A percentile compares a stretch with the other conserved stretches of the same genome.
These are phyloP conservation scores for Coemansia sp. DNA, from an alignment of 192 early-diverging fungal genomes.

Conservation along the genomic window DNA sequence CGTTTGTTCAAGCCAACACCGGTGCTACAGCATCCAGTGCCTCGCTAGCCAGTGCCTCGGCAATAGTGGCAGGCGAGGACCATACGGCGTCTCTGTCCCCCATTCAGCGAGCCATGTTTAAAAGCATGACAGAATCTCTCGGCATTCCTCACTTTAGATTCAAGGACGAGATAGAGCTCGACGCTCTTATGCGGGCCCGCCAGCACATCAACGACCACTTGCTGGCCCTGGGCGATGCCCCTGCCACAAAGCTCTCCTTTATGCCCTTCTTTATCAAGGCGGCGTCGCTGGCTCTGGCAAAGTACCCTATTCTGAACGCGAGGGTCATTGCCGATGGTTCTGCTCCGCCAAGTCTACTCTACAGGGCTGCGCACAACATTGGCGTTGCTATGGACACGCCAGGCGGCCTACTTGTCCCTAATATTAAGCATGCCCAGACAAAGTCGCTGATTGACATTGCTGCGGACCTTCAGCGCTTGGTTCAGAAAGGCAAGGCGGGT, in stretches of 20 bases:
- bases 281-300: conserved; percentile 70
- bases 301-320: conserved; percentile 89
- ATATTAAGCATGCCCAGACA: conserved; percentile 86
- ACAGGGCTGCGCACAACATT: conserved; percentile 83
- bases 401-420: conserved; percentile 87
- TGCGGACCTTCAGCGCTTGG: conserved; percentile 72
- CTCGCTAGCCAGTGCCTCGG: conserved; percentile 24
- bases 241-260: conserved; percentile 76
- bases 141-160: conserved; percentile 93
- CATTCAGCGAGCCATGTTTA: conserved; percentile 97
- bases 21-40: conserved; percentile 18
- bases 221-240: conserved; percentile 43
- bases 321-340: conserved; percentile 50
- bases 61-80: conserved; percentile 51
- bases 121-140: conserved; percentile 88
- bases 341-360: conserved; percentile 61
- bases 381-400: conserved; percentile 98
- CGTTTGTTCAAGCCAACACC: conserved; percentile 35
- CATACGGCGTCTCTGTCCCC: conserved; percentile 64
- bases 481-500: conserved; percentile 61
- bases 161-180: conserved; percentile 84
- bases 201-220: conserved; percentile 65
- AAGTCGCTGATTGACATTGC: conserved; percentile 91
- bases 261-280: conserved; percentile 98
- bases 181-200: conserved; percentile 65